Conservation (phyloP, 2,329 filamentous ascomycete species). For the Cytospora piceicola region DNA sequence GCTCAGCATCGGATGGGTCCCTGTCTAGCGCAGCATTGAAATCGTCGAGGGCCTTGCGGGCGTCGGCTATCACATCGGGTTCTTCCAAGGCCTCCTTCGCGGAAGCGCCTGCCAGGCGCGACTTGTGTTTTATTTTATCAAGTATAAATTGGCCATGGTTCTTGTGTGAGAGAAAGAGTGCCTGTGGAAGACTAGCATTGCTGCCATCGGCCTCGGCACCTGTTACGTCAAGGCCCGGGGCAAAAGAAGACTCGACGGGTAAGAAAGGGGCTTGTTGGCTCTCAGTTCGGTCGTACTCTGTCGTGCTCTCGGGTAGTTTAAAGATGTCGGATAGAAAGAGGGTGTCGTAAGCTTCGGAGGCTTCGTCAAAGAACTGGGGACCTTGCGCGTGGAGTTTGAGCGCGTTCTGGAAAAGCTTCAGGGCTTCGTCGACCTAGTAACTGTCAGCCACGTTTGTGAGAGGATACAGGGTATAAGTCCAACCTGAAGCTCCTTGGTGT, state of each 20-base stretch:
- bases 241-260: conserved; percentile 51
- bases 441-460: conserved; percentile 14
- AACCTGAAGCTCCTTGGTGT: conserved; percentile 89
- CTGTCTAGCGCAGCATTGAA: conserved; percentile 64
- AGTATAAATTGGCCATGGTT: conserved; percentile 91
- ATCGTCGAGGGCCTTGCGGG: conserved; percentile 55
- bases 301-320: conserved; percentile 82
- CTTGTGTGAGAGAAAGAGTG: conserved; percentile 91
- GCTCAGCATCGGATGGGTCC: conserved; percentile 68
- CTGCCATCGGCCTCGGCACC: conserved; percentile 71
- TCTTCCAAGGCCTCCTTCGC: conserved; percentile 42
- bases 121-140: conserved; percentile 67
- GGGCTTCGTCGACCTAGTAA: conserved; percentile 83
- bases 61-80: conserved; percentile 43
- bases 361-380: conserved; percentile 72
- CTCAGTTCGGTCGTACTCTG: conserved; percentile 78
- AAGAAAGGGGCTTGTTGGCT: conserved; percentile 55
- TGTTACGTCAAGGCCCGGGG: conserved; percentile 56
- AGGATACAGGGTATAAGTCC: conserved; percentile 17
- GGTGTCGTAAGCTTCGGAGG: conserved; percentile 77
- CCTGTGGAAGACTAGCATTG: conserved; percentile 82
- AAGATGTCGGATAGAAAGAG: conserved; percentile 95
- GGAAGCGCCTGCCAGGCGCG: conserved; percentile 39
- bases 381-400: conserved; percentile 91
- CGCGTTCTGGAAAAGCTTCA: conserved; percentile 91